Percentiles rank a stretch among this genome's conserved stretches.
These are phyloP conservation scores for Bassia scoparia DNA, from an alignment of 148 eudicot species.

Conservation along the genomic window DNA sequence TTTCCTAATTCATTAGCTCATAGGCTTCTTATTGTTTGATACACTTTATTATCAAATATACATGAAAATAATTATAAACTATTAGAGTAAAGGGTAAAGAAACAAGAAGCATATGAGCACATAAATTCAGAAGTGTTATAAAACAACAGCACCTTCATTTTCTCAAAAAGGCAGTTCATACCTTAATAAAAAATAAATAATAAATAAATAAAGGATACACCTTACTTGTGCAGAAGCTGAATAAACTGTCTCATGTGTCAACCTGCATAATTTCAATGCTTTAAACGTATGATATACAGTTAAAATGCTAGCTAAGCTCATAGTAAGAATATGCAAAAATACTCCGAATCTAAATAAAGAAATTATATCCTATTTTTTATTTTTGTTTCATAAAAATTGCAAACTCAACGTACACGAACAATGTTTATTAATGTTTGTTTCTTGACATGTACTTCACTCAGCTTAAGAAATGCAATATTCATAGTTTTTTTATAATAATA, in stretches of 20 bases:
- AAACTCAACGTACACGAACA: no score
- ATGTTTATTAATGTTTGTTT: not conserved
- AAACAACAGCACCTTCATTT: not conserved
- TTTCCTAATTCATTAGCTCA: not conserved
- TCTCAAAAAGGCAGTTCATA: not conserved
- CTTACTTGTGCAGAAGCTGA: conserved; percentile 65
- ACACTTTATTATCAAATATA: not conserved
- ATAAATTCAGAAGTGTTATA: not conserved
- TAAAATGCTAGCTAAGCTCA: not conserved
- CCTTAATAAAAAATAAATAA: not conserved
- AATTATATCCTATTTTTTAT: no score
- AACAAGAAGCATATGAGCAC: not conserved
- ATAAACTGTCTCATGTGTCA: conserved; percentile 64
- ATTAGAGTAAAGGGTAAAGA: not conserved
- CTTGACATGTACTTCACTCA: not conserved
- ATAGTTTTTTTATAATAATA: not conserved
- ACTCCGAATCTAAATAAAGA: no score
- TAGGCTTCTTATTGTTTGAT: not conserved
- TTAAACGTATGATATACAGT: conserved; percentile 12
- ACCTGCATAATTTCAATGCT: conserved; percentile 42
- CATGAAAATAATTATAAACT: not conserved
- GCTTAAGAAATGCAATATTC: not conserved
- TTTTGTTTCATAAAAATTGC: no score
- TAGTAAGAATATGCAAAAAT: no score
- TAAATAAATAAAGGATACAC: not conserved